These are phyloP conservation scores for Scytalidium sp. DNA, from an alignment of 2,329 filamentous ascomycete genomes.

Conservation along the genomic window DNA sequence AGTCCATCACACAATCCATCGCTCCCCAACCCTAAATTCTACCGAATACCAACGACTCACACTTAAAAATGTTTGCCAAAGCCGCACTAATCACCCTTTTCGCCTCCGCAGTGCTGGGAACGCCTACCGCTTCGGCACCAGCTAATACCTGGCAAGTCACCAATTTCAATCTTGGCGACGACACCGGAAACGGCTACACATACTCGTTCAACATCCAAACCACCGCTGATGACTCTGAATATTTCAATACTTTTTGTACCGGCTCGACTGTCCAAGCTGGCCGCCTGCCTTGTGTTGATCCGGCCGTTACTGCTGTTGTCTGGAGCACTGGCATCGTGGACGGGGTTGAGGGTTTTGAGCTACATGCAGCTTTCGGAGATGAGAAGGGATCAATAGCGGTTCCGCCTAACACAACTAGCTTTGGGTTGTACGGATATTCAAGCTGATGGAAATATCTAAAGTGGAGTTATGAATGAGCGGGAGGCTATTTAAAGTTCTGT, in stretches of 20 bases:
- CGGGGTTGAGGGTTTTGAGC: neutral
- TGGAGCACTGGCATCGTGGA: neutral
- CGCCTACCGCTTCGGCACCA: neutral
- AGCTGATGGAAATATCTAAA: conserved; percentile 5
- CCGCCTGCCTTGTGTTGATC: neutral
- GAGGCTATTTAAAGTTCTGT: too few species aligned
- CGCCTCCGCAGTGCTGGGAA: neutral
- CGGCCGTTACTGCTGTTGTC: neutral
- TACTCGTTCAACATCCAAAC: neutral
- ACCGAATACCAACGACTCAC: neutral
- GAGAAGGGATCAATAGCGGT: neutral
- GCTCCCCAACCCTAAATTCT: neutral
- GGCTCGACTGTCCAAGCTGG: neutral
- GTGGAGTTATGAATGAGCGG: conserved; percentile 12
- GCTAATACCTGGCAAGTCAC: neutral
- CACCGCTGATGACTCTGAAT: neutral
- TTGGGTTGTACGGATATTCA: neutral
- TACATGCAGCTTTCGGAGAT: neutral
- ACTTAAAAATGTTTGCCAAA: neutral
- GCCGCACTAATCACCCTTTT: neutral
- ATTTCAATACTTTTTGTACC: neutral
- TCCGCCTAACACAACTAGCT: neutral
- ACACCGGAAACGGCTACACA: neutral
- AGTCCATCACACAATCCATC: neutral
- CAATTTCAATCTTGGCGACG: neutral